phyloP scores from a whole-genome alignment of 176 grass and related monocot genomes.

The Oryza meyeriana region DNA sequence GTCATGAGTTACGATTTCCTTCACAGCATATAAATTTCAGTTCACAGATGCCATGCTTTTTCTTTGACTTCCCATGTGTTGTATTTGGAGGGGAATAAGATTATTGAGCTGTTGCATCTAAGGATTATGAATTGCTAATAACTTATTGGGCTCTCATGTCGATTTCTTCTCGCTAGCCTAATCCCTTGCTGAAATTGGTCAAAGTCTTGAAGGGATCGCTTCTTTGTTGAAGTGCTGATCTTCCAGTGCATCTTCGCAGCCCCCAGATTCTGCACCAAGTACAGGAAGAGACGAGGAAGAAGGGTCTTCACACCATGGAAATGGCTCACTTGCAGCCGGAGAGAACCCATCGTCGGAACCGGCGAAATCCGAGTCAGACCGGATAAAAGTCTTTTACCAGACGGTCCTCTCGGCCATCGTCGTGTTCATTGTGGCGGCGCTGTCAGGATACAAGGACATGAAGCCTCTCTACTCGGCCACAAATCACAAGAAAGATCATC shows the following conservation, averaged over 20 bases:
- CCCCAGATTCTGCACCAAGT: neutral
- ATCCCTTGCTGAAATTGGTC: too few relatives aligned
- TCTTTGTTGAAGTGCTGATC: neutral
- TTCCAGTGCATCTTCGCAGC: neutral
- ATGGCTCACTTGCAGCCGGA: neutral
- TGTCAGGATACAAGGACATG: slow-evolving; percentile 27
- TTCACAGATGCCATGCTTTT: too few relatives aligned
- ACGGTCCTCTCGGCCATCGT: neutral
- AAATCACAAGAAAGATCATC: neutral
- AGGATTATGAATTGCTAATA: neutral
- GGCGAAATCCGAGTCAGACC: neutral
- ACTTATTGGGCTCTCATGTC: neutral
- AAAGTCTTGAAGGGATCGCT: neutral
- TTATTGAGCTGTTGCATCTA: neutral
- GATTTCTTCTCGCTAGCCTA: neutral
- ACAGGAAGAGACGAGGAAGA: neutral
- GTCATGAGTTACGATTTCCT: neutral
- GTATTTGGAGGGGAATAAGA: neutral
- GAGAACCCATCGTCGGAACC: neutral
- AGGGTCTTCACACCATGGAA: neutral
- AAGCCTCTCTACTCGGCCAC: slow-evolving; percentile 1
- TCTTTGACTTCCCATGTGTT: too few relatives aligned
- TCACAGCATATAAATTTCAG: too few relatives aligned
- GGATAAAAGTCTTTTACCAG: slow-evolving; percentile 7
- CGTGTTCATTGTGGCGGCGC: neutral